Percentiles rank a stretch among this genome's conserved stretches.
These are phyloP conservation scores for Toxoplasma gondii DNA, from an alignment of 169 alveolate genomes.

Conservation along the genomic window DNA sequence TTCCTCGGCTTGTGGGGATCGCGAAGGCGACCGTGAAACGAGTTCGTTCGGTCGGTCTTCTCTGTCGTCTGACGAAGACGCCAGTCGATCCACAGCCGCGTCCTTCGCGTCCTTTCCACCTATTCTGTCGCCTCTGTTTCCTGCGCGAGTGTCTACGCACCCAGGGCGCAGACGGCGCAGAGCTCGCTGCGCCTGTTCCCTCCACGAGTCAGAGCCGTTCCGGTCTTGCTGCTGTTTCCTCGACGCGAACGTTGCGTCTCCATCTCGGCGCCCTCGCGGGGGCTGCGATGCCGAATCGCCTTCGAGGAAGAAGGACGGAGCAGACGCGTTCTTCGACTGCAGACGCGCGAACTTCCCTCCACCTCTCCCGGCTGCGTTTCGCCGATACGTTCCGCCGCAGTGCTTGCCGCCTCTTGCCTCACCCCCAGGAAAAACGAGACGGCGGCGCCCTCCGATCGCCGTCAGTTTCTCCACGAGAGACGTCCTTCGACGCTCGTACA, in stretches of 20 bases:
- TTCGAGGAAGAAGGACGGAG: not conserved
- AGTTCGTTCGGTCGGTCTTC: not conserved
- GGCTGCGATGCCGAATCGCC: too few species aligned
- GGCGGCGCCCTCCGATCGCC: not conserved
- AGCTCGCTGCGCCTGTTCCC: not conserved
- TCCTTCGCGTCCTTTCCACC: not conserved
- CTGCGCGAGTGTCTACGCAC: not conserved
- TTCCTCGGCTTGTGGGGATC: not conserved
- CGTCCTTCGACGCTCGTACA: conserved; percentile 46
- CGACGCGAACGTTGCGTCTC: not conserved
- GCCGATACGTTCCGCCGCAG: conserved; percentile 35
- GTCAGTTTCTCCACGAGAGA: conserved; percentile 31
- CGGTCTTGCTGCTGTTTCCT: not conserved
- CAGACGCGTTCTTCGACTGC: not conserved
- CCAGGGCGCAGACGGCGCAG: not conserved
- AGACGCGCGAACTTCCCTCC: not conserved
- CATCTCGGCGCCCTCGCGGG: too few species aligned
- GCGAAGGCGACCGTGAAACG: not conserved
- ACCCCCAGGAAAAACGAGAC: not conserved
- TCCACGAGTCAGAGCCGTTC: not conserved
- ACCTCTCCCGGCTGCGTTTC: not conserved
- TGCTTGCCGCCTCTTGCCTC: not conserved
- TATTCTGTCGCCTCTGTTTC: not conserved
- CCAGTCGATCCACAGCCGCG: not conserved
- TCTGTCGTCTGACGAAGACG: not conserved